phyloP scores from a whole-genome alignment of 2,329 filamentous ascomycete genomes.

The Beauveria pseudobassiana region DNA sequence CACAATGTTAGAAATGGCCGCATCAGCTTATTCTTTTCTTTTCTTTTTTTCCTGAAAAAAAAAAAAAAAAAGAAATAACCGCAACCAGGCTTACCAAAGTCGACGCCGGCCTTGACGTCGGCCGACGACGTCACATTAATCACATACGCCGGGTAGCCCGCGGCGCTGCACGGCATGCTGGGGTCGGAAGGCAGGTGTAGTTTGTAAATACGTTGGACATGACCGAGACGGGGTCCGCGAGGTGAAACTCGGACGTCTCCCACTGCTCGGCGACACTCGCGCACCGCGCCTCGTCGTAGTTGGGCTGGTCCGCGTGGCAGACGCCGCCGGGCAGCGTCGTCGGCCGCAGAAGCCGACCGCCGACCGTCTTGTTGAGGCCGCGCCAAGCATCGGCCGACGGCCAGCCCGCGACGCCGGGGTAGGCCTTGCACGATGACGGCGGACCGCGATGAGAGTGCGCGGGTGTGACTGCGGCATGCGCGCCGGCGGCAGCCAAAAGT shows the following conservation, averaged over 20 bases:
- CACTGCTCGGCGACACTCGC: constrained; percentile 17
- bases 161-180: constrained; percentile 24
- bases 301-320: constrained; percentile 22
- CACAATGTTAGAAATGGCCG: too few species aligned
- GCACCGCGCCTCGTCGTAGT: constrained; percentile 23
- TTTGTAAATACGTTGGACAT: constrained; percentile 38
- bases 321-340: constrained; percentile 19
- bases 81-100: constrained; percentile 31
- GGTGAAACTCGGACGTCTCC: constrained; percentile 23
- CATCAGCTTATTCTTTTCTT: neutral
- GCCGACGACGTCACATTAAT: constrained; percentile 27
- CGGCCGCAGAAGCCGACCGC: constrained; percentile 1
- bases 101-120: constrained; percentile 27
- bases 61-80: neutral
- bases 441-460: neutral
- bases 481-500: neutral
- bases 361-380: constrained; percentile 1
- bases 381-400: neutral
- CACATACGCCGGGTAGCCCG: constrained; percentile 29
- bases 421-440: constrained; percentile 1
- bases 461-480: neutral
- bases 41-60: neutral
- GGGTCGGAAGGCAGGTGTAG: constrained; percentile 41
- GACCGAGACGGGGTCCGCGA: constrained; percentile 23
- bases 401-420: neutral